A percentile compares a stretch with the other conserved stretches of the same genome.
These are phyloP conservation scores for Carnegiea gigantea DNA, from an alignment of 179 eudicot species.

Conservation along the genomic window DNA sequence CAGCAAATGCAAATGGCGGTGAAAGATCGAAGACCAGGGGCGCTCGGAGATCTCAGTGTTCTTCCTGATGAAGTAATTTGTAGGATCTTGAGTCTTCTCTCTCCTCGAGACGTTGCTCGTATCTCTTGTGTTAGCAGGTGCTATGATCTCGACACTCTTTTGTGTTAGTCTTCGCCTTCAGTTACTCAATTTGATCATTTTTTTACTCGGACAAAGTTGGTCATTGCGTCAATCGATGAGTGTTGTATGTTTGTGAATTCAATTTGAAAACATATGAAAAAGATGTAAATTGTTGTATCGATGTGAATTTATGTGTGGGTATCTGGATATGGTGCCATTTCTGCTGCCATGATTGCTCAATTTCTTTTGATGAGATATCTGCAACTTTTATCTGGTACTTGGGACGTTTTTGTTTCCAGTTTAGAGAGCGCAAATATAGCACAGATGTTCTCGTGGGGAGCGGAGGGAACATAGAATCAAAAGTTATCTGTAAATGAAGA, in stretches of 20 bases:
- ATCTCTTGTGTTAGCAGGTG: constrained; percentile 97
- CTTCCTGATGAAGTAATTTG: constrained; percentile 78
- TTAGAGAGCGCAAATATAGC: neutral
- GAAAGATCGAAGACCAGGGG: constrained; percentile 63
- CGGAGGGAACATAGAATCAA: neutral
- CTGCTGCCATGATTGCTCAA: neutral
- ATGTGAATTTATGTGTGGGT: too few relatives aligned
- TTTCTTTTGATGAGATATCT: neutral
- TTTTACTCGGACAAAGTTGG: neutral
- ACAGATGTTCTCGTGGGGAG: neutral
- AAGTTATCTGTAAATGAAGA: neutral
- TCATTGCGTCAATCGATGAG: neutral
- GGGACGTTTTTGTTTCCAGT: neutral
- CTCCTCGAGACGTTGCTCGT: constrained; percentile 80
- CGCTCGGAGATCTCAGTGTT: constrained; percentile 65
- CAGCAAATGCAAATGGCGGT: constrained; percentile 20
- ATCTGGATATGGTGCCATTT: neutral
- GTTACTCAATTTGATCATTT: neutral
- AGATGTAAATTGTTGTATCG: neutral
- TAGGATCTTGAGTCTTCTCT: constrained; percentile 41
- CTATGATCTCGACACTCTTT: neutral
- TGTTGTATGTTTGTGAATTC: neutral
- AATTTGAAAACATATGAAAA: neutral
- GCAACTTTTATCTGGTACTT: neutral
- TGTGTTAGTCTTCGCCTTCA: neutral